phyloP scores from a whole-genome alignment of 345 rosid genomes.

The Sisymbrium altissimum region DNA sequence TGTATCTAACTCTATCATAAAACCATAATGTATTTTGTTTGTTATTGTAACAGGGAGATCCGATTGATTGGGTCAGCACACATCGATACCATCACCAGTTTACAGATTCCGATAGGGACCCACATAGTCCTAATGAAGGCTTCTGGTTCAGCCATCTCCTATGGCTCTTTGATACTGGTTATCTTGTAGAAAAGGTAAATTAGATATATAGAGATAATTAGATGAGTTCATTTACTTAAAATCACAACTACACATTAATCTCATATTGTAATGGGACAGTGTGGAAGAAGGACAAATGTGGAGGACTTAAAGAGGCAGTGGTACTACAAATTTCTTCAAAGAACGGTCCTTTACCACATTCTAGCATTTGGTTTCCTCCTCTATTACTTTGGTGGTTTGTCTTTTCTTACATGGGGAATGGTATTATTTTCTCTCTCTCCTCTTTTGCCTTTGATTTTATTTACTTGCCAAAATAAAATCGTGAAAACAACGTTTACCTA shows the following conservation, averaged over 20 bases:
- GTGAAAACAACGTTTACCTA: not conserved
- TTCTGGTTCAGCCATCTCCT: constrained; percentile 84
- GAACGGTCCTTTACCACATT: constrained; percentile 27
- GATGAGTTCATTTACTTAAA: not conserved
- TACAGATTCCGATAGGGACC: constrained; percentile 83
- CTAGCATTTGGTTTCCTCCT: constrained; percentile 29
- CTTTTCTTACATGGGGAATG: constrained; percentile 39
- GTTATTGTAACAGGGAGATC: constrained; percentile 37
- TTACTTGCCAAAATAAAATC: not conserved
- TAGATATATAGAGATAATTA: not conserved
- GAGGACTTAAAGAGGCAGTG: constrained; percentile 36
- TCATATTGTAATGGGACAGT: constrained; percentile 8
- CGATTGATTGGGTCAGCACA: constrained; percentile 90
- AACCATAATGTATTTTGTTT: not conserved
- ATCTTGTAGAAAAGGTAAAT: constrained; percentile 52
- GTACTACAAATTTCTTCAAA: constrained; percentile 37
- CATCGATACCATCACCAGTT: constrained; percentile 88
- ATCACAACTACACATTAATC: not conserved
- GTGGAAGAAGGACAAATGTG: constrained; percentile 36
- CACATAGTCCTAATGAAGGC: constrained; percentile 91
- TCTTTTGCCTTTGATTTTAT: not conserved
- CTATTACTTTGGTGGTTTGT: constrained; percentile 35
- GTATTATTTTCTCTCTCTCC: constrained; percentile 9
- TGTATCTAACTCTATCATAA: not conserved
- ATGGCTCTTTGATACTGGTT: constrained; percentile 71